phyloP scores from a whole-genome alignment of 305 asterid genomes.

The Solanum hybrid region DNA sequence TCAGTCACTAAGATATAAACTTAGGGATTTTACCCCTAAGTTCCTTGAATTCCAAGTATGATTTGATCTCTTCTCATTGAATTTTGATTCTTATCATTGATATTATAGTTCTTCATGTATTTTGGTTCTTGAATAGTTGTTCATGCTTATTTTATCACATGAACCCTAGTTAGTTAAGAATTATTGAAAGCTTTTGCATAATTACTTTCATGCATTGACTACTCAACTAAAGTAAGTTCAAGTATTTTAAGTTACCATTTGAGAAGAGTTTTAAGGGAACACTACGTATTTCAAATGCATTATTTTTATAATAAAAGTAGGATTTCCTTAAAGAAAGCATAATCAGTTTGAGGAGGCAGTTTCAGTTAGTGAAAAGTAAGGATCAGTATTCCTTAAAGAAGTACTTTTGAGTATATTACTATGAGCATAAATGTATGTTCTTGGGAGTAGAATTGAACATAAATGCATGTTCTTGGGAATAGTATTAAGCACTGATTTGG shows the following conservation, averaged over 20 bases:
- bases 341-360: not conserved
- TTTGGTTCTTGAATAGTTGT: no score
- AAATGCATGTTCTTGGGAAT: not conserved
- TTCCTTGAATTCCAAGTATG: not conserved
- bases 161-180: no score
- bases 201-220: not conserved
- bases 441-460: not conserved
- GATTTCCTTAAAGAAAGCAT: not conserved
- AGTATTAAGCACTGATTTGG: not conserved
- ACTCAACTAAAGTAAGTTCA: not conserved
- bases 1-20: not conserved
- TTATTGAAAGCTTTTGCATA: no score
- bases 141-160: no score
- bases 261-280: not conserved
- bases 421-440: not conserved
- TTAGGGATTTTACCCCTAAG: not conserved
- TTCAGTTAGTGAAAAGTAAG: not conserved
- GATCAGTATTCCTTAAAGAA: not conserved
- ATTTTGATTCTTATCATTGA: no score
- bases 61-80: no score
- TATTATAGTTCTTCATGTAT: no score
- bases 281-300: not conserved
- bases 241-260: not conserved
- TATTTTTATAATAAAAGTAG: no score
- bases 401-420: no score